Evolutionary conservation across 2,329 filamentous ascomycete species (phyloP).

Genomic region (Raffaelea ambrosiae): DNA sequence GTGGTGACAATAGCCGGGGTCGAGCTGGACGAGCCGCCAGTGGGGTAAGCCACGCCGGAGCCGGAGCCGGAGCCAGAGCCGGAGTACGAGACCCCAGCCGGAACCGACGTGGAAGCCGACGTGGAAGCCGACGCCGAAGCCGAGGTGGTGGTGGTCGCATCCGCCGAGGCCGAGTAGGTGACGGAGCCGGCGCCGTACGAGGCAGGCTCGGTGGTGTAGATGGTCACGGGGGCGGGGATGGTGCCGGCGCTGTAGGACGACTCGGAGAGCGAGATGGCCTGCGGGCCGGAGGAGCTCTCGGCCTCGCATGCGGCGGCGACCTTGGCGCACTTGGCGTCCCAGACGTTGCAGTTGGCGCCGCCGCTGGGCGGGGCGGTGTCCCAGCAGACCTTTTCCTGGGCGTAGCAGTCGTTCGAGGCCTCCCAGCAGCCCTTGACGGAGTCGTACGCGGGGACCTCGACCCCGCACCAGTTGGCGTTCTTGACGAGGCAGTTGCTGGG

Average conservation of each 20-base stretch:
- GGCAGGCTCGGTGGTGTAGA: background rate
- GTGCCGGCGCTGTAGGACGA: slow-evolving; percentile 19
- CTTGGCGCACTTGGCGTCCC: slow-evolving; percentile 51
- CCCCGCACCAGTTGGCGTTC: slow-evolving; percentile 66
- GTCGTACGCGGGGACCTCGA: slow-evolving; percentile 49
- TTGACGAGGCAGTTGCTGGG: slow-evolving; percentile 51
- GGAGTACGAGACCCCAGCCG: background rate
- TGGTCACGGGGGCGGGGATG: background rate
- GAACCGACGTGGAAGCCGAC: background rate
- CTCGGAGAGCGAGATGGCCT: slow-evolving; percentile 11
- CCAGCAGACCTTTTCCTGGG: slow-evolving; percentile 53
- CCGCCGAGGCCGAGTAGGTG: background rate
- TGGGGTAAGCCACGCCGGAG: background rate
- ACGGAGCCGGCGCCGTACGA: too few species aligned
- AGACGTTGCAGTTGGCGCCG: slow-evolving; percentile 48
- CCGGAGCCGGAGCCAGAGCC: background rate
- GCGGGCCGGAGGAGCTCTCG: slow-evolving; percentile 38
- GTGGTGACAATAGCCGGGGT: background rate
- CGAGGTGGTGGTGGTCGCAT: background rate
- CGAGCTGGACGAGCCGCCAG: background rate
- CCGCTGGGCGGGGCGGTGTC: slow-evolving; percentile 50
- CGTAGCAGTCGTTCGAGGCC: slow-evolving; percentile 46
- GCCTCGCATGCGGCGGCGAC: slow-evolving; percentile 35
- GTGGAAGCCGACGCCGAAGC: background rate
- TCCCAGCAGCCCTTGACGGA: slow-evolving; percentile 52